Evolutionary conservation across 2,329 filamentous ascomycete genomes (phyloP).

Genomic region (Ophiosphaerella korrae): DNA sequence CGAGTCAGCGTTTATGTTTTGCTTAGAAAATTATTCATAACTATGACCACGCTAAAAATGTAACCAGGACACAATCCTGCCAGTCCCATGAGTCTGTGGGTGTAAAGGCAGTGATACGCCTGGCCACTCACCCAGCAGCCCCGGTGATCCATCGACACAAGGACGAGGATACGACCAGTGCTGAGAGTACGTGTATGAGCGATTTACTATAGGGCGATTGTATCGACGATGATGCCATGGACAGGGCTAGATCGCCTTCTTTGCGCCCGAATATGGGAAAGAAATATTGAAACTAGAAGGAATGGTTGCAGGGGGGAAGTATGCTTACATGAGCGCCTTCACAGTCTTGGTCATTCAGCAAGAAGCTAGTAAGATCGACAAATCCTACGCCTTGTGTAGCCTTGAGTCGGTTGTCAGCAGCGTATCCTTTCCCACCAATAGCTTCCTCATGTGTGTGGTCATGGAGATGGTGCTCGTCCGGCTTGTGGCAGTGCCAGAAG

Average conservation of each 20-base stretch:
- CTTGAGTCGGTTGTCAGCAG: conserved; percentile 75
- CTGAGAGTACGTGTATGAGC: conserved; percentile 32
- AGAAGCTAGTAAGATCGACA: conserved; percentile 78
- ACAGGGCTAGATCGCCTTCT: conserved; percentile 60
- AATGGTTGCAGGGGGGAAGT: background rate
- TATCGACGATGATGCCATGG: conserved; percentile 62
- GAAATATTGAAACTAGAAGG: background rate
- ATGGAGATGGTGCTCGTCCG: conserved; percentile 65
- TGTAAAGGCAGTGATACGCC: conserved; percentile 40
- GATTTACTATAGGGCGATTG: conserved; percentile 60
- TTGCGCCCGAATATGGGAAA: conserved; percentile 49
- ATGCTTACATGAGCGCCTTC: conserved; percentile 50
- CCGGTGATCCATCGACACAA: conserved; percentile 34
- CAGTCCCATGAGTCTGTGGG: conserved; percentile 39
- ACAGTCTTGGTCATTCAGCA: conserved; percentile 73
- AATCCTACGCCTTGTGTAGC: conserved; percentile 72
- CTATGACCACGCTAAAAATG: conserved; percentile 19
- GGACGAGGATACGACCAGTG: conserved; percentile 35
- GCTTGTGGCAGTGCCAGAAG: conserved; percentile 99
- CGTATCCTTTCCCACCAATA: conserved; percentile 67
- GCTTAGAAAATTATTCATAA: background rate
- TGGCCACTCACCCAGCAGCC: conserved; percentile 33
- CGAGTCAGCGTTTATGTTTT: conserved; percentile 12
- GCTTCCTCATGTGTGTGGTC: conserved; percentile 47
- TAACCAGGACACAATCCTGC: conserved; percentile 40